A percentile compares a stretch with the other conserved stretches of the same genome.
phyloP scores from a whole-genome alignment of 805 yeast species.

The Candida taoyuanica region DNA sequence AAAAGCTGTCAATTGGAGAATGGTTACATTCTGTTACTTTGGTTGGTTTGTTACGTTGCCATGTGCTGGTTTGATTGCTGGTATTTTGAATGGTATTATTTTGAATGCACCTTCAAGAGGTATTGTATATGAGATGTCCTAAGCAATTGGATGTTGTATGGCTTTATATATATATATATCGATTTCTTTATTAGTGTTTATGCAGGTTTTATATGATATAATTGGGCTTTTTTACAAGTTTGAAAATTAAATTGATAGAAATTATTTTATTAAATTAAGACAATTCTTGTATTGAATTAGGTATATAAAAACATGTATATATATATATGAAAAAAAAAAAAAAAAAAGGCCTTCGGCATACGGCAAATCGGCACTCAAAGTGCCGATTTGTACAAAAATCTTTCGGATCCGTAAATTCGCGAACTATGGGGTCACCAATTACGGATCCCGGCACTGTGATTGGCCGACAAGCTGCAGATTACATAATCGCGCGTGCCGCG shows the following conservation, averaged over 20 bases:
- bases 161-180: no score
- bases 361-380: no score
- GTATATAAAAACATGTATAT: no score
- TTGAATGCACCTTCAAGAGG: conserved; percentile 56
- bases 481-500: neutral
- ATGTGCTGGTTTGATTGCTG: conserved; percentile 67
- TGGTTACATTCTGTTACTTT: conserved; percentile 63
- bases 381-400: neutral
- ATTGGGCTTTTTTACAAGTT: no score
- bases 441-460: conserved; percentile 5
- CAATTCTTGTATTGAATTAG: no score
- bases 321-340: no score
- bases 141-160: no score
- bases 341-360: no score
- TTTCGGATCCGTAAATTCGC: neutral
- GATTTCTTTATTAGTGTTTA: no score
- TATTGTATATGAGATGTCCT: conserved; percentile 24
- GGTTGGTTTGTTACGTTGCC: conserved; percentile 77
- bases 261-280: no score
- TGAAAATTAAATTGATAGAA: no score
- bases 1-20: conserved; percentile 69
- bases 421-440: no score
- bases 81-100: conserved; percentile 57
- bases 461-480: conserved; percentile 2
- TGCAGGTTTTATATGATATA: neutral